These are phyloP conservation scores for Anastatica hierochuntica DNA, from an alignment of 345 rosid species.

Conservation along the genomic window DNA sequence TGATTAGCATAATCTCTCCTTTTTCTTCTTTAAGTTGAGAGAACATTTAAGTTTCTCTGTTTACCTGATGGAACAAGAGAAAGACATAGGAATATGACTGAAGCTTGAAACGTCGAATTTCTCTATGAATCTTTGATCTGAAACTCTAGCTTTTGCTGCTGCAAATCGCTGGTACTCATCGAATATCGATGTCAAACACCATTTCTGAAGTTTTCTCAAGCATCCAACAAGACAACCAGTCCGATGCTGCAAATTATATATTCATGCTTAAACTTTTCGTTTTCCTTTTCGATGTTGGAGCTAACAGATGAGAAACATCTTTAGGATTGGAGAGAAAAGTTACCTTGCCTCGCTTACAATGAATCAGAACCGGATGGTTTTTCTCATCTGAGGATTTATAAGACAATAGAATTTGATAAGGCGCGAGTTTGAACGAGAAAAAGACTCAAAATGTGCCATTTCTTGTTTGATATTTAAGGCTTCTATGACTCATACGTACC, in stretches of 20 bases:
- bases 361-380: slow-evolving; percentile 88
- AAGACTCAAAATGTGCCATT: background rate
- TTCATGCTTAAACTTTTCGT: background rate
- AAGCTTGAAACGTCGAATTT: slow-evolving; percentile 72
- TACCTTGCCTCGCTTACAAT: slow-evolving; percentile 96
- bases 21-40: too few relatives aligned
- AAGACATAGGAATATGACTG: slow-evolving; percentile 59
- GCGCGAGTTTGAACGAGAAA: background rate
- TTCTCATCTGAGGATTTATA: slow-evolving; percentile 43
- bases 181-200: slow-evolving; percentile 86
- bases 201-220: slow-evolving; percentile 74
- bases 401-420: background rate
- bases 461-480: background rate
- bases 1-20: background rate
- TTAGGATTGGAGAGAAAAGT: too few relatives aligned
- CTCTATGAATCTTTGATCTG: slow-evolving; percentile 97
- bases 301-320: too few relatives aligned
- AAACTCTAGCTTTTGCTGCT: slow-evolving; percentile 85
- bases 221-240: slow-evolving; percentile 41
- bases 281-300: background rate
- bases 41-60: background rate
- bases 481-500: slow-evolving; percentile 34
- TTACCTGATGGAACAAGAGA: slow-evolving; percentile 42
- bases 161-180: slow-evolving; percentile 94
- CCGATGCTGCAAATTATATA: slow-evolving; percentile 55